These are phyloP conservation scores for Ensete glaucum DNA, from an alignment of 176 grass and related monocot species.

Conservation along the genomic window DNA sequence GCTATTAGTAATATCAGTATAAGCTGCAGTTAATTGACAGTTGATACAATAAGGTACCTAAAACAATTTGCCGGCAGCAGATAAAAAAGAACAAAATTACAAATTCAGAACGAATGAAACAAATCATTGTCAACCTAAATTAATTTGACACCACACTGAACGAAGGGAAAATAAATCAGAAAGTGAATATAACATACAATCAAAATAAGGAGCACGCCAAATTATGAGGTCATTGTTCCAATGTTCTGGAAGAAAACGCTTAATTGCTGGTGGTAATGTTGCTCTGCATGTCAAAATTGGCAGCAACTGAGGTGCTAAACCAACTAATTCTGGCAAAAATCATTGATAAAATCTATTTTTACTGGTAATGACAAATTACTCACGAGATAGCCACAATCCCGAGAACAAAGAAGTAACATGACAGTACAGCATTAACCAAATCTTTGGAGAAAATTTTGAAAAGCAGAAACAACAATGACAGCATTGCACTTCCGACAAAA, in stretches of 20 bases:
- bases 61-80: not conserved
- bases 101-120: not conserved
- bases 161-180: not conserved
- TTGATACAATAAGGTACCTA: too few relatives aligned
- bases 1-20: too few relatives aligned
- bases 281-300: slow-evolving; percentile 36
- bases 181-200: slow-evolving; percentile 38
- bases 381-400: slow-evolving; percentile 81
- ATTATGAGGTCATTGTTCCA: slow-evolving; percentile 64
- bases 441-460: slow-evolving; percentile 98
- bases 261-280: slow-evolving; percentile 66
- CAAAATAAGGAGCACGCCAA: slow-evolving; percentile 51
- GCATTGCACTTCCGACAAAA: slow-evolving; percentile 92
- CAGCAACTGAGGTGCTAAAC: not conserved
- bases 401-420: slow-evolving; percentile 93
- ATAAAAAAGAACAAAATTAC: not conserved
- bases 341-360: not conserved
- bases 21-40: too few relatives aligned
- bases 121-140: not conserved
- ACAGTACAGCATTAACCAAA: slow-evolving; percentile 83
- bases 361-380: not conserved
- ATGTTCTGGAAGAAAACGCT: slow-evolving; percentile 67
- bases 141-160: not conserved
- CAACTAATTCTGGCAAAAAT: not conserved
- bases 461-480: slow-evolving; percentile 77